Evolutionary conservation across 371 early-diverging fungal genomes (phyloP), one percentile per base, ranked within the genome.

Genomic region (Homolaphlyctis polyrhiza): DNA sequence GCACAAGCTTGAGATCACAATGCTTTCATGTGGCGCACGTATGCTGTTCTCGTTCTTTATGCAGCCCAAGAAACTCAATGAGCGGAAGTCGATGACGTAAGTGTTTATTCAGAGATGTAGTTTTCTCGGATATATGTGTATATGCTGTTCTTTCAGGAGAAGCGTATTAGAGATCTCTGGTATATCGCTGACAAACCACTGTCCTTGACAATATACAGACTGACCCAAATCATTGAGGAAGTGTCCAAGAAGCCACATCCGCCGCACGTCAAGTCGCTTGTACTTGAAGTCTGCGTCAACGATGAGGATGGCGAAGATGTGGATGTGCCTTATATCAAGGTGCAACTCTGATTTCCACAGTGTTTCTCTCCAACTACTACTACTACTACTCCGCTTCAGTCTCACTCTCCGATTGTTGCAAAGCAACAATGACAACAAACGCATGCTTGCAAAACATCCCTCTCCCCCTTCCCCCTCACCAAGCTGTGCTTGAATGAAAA

Each of bases 41-140:
- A 93, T 99, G 95, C 76, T 99, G 54, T 97, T 91, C 72, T 86
- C 95, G 0, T 87, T 89, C 80, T 95, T 95, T 65, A 86, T 92
- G 88, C 84, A 81, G 43, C 86, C 83, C 75, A 91, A 92, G 83
- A 94, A 92, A 89, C 76, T 80, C 16, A 87, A 91, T 61, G 93
- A 93, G 63, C 88, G 96, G 35, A 64, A 80, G 72, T 61, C 69
- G 35, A 86, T 91, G 88, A 76, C 67, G 68, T 69, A 63, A 55
- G 66, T 65, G n/a, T n/a, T n/a, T n/a, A n/a, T n/a, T n/a, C n/a
- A 25, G 16, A 33, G 16, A 25, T 60, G 57, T 52, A 34, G 43
- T 34, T 11, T 8, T 11, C 51, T 27, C 14, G 51, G 51, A 11
- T n/a, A n/a, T 6, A 8, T 27, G 13, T 8, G 27, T 51, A 8